Evolutionary conservation across 495 filamentous ascomycete genomes (phyloP).

Genomic region (Neurospora terricola): DNA sequence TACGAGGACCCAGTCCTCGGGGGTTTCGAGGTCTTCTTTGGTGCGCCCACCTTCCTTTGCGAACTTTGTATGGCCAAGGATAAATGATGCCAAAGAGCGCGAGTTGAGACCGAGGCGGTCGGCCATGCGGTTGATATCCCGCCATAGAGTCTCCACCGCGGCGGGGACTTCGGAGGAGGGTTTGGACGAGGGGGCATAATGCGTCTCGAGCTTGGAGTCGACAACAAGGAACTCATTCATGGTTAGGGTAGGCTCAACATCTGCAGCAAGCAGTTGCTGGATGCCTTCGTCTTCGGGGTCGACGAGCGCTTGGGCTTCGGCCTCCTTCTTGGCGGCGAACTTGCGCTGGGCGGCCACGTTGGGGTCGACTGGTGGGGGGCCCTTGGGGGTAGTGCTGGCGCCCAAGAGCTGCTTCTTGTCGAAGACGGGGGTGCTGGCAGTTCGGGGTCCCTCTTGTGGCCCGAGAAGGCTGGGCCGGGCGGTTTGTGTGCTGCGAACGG

Average conservation of each 20-base stretch:
- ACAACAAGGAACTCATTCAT: constrained; percentile 48
- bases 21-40: constrained; percentile 49
- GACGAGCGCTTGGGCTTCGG: constrained; percentile 38
- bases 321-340: constrained; percentile 35
- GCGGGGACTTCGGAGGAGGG: constrained; percentile 45
- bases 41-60: constrained; percentile 38
- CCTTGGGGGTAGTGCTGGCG: constrained; percentile 9
- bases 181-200: neutral
- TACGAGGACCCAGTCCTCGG: constrained; percentile 57
- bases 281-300: constrained; percentile 49
- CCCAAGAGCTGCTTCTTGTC: constrained; percentile 15
- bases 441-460: constrained; percentile 39
- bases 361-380: constrained; percentile 19
- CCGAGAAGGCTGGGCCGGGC: constrained; percentile 34
- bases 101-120: constrained; percentile 85
- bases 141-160: constrained; percentile 64
- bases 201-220: constrained; percentile 15
- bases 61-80: constrained; percentile 49
- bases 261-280: constrained; percentile 37
- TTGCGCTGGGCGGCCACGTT: constrained; percentile 32
- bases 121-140: constrained; percentile 94
- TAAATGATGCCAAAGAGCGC: constrained; percentile 61
- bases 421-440: constrained; percentile 48
- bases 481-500: constrained; percentile 43
- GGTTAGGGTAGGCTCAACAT: constrained; percentile 37